Conservation (phyloP, 495 filamentous ascomycete species). For the Polyplosphaeria fusca region DNA sequence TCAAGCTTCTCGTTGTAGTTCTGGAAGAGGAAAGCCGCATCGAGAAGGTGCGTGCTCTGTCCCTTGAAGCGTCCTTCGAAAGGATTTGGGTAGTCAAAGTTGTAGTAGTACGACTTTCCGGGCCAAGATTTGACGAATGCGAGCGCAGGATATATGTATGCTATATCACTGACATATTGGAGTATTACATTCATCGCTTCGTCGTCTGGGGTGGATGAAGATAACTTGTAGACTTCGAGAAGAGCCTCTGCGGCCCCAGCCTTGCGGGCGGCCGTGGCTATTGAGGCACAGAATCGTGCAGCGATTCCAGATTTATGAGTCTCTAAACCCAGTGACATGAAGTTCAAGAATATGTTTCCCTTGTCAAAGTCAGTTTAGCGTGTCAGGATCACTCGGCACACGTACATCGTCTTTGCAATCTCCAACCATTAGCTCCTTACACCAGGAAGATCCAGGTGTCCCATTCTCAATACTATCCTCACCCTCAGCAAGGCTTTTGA, state of each 20-base stretch:
- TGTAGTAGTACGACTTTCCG: conserved; percentile 46
- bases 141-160: conserved; percentile 43
- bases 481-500: conserved; percentile 28
- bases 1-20: conserved; percentile 45
- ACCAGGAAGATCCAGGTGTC: conserved; percentile 33
- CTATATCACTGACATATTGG: conserved; percentile 43
- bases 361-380: neutral
- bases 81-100: conserved; percentile 51
- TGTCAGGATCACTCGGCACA: conserved; percentile 2
- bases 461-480: conserved; percentile 9
- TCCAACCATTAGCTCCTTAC: conserved; percentile 46
- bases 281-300: conserved; percentile 36
- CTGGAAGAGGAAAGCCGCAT: conserved; percentile 49
- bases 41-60: conserved; percentile 45
- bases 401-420: conserved; percentile 46
- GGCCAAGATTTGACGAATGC: conserved; percentile 41
- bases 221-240: conserved; percentile 39
- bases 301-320: conserved; percentile 38
- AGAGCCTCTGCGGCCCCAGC: conserved; percentile 33
- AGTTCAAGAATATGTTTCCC: conserved; percentile 33
- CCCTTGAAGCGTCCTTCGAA: conserved; percentile 50
- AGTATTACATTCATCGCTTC: conserved; percentile 39
- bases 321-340: conserved; percentile 23
- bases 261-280: conserved; percentile 31
- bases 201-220: conserved; percentile 37